Conservation (phyloP, 345 rosid species). For the Balakata baccata region DNA sequence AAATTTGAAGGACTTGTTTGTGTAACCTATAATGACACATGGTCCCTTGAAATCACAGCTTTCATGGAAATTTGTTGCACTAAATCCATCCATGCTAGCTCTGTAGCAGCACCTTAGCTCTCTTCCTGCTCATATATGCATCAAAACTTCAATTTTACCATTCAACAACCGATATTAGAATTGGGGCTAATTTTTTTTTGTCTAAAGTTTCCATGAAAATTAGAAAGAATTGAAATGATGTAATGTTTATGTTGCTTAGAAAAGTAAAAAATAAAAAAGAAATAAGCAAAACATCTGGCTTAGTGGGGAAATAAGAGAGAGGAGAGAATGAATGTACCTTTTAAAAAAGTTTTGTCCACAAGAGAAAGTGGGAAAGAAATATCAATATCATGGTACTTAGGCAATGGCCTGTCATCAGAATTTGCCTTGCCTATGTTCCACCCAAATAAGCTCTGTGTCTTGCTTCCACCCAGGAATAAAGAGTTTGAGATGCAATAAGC, state of each 20-base stretch:
- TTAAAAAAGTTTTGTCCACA: constrained; percentile 60
- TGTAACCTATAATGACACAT: constrained; percentile 77
- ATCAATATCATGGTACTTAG: constrained; percentile 44
- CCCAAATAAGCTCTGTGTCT: constrained; percentile 45
- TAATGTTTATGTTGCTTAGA: too few species aligned
- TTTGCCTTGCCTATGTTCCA: constrained; percentile 55
- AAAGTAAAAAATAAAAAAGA: too few species aligned
- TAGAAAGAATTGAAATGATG: too few species aligned
- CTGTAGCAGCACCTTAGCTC: constrained; percentile 77
- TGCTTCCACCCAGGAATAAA: constrained; percentile 16
- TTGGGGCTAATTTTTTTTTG: too few species aligned
- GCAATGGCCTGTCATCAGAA: constrained; percentile 34
- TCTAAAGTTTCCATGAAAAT: too few species aligned
- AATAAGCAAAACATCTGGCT: too few species aligned
- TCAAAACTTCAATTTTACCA: not conserved
- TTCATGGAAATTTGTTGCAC: constrained; percentile 73
- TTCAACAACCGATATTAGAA: too few species aligned
- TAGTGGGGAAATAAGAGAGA: not conserved
- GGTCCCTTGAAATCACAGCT: constrained; percentile 89
- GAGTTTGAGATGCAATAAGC: constrained; percentile 45
- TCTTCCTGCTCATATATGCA: constrained; percentile 39
- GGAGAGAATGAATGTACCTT: constrained; percentile 34
- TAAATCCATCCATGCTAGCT: constrained; percentile 70
- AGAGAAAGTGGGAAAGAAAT: constrained; percentile 68
- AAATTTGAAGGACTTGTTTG: constrained; percentile 62